Evolutionary conservation across 306 rosid species (phyloP).

Genomic region (Heteromeles arbutifolia): DNA sequence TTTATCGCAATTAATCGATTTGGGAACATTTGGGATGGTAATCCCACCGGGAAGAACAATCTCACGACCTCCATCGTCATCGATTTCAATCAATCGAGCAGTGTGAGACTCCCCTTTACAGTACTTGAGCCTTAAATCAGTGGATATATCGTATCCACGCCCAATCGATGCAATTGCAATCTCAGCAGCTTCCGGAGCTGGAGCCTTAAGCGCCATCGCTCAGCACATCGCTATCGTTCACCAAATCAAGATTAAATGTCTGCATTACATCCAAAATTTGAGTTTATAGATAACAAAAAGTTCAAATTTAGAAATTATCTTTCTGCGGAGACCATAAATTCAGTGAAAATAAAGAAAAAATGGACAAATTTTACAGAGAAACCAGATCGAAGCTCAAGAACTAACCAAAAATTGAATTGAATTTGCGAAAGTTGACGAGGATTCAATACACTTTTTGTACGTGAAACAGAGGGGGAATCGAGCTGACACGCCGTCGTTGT

Average conservation of each 20-base stretch:
- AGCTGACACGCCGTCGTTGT: neutral
- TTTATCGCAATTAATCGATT: conserved; percentile 85
- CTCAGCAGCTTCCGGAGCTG: conserved; percentile 68
- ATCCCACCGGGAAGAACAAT: conserved; percentile 77
- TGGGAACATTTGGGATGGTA: conserved; percentile 65
- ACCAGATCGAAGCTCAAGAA: neutral
- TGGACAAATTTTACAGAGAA: neutral
- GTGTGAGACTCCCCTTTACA: conserved; percentile 54
- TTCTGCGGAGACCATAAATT: neutral
- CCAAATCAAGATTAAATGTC: conserved; percentile 29
- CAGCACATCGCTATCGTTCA: conserved; percentile 40
- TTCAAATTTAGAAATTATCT: neutral
- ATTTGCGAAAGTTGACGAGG: neutral
- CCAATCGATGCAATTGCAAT: conserved; percentile 82
- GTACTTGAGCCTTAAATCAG: conserved; percentile 79
- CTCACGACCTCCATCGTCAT: conserved; percentile 55
- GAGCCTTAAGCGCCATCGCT: conserved; percentile 77
- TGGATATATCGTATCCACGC: conserved; percentile 73
- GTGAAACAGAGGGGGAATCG: neutral
- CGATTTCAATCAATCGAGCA: conserved; percentile 71
- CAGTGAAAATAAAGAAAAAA: conserved; percentile 6
- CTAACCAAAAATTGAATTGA: neutral
- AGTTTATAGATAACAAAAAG: neutral
- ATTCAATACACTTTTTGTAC: neutral
- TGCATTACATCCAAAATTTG: neutral